Conservation (phyloP, 1,139 yeast genomes). For the Zygoascus sp. region DNA sequence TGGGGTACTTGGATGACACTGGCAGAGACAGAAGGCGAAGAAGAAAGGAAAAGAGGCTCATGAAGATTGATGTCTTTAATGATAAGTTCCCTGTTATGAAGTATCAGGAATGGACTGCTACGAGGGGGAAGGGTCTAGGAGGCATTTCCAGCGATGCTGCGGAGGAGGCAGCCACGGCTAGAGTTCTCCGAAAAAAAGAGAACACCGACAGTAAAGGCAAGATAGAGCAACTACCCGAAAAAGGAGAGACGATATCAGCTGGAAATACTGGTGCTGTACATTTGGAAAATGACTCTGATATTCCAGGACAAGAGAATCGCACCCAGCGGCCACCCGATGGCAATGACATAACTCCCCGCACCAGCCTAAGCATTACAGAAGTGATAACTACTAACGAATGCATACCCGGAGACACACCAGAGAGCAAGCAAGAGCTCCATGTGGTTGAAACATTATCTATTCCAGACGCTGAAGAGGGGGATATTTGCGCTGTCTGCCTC, state of each 20-base stretch:
- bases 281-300: too few relatives aligned
- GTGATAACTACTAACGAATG: too few relatives aligned
- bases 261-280: too few relatives aligned
- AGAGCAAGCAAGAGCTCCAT: conserved; percentile 11
- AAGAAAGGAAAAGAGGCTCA: conserved; percentile 25
- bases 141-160: conserved; percentile 29
- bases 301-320: too few relatives aligned
- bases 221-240: neutral
- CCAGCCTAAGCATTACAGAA: neutral
- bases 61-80: conserved; percentile 59
- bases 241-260: too few relatives aligned
- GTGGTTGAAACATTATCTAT: conserved; percentile 13
- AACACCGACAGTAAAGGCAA: neutral
- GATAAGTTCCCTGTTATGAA: conserved; percentile 60
- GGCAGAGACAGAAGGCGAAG: conserved; percentile 19
- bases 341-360: neutral
- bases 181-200: neutral
- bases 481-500: conserved; percentile 74
- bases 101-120: conserved; percentile 39
- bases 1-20: conserved; percentile 16
- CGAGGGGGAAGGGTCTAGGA: conserved; percentile 26
- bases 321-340: too few relatives aligned
- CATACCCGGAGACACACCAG: too few relatives aligned
- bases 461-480: conserved; percentile 42
- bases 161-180: conserved; percentile 16